Evolutionary conservation across 768 basidiomycete species (phyloP).

Genomic region (Vararia minispora): DNA sequence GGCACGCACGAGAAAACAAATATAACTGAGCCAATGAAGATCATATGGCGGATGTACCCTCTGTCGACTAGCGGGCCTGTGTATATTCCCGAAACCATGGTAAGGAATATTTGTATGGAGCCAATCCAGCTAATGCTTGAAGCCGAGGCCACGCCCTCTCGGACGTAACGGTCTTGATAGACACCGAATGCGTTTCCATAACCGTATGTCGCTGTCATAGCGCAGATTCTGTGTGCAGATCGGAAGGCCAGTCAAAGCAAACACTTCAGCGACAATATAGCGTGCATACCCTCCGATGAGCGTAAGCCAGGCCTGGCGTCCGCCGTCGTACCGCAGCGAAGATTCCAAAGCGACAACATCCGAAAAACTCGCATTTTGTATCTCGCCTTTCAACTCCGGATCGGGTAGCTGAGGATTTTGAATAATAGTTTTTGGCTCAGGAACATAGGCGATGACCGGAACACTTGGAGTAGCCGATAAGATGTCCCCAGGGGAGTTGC

Average conservation of each 20-base stretch:
- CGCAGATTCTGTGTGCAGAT: background rate
- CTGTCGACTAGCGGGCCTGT: background rate
- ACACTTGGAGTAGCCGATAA: no score
- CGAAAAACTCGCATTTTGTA: no score
- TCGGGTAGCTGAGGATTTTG: no score
- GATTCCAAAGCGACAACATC: no score
- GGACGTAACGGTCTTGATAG: constrained; percentile 5
- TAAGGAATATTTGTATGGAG: background rate
- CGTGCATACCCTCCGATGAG: background rate
- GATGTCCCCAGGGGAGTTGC: no score
- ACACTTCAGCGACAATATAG: background rate
- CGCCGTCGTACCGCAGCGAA: no score
- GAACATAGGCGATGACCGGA: no score
- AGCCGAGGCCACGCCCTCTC: background rate
- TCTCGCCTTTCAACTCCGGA: no score
- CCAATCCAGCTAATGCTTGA: constrained; percentile 3
- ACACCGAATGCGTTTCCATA: constrained; percentile 2
- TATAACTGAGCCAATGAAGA: background rate
- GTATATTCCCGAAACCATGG: background rate
- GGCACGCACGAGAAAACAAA: constrained; percentile 5
- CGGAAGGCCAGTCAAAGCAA: background rate
- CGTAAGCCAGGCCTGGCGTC: background rate
- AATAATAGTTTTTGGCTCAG: no score
- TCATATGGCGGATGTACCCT: background rate
- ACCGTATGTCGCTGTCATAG: background rate